Evolutionary conservation across 331 rosid genomes (phyloP), one percentile per base, ranked within the genome.

Genomic region (Dryas integrifolia): DNA sequence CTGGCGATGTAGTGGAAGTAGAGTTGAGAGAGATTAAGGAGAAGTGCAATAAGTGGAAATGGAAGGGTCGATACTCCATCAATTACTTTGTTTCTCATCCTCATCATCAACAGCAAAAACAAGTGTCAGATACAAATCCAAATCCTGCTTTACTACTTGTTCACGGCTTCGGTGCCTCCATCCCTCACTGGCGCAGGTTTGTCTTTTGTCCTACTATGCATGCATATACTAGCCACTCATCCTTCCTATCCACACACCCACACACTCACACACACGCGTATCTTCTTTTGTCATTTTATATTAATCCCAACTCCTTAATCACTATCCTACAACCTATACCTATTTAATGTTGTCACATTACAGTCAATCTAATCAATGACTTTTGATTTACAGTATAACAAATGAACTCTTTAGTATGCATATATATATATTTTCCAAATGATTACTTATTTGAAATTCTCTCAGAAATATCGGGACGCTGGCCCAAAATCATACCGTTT

Each of bases 111-210:
- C 35, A 30, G 35, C 35, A 30, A 30, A 30, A 30, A 30, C 35
- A 30, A 30, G 35, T 30, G 35, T 30, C 35, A 30, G 35, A 30
- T 30, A 1, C 79, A 43, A 75, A 65, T 58, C 39, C 75, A 9
- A 69, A 38, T 5, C 89, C 95, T 81, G 82, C 97, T 77, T 8
- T 91, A 30, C 92, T 94, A 73, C 93, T 94, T 70, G 91, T 94
- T 60, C 98, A 91, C 79, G 98, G 98, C 55, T 94, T 94, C 47
- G 98, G 98, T 77, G 98, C 98, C 49, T 94, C 98, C 58, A 80
- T 94, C 82, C 88, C 86, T 75, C 98, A 94, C 75, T 89, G 98
- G 98, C 97, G 98, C 75, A 86, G 97, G 98, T 90, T 78, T 75
- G 44, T 77, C 67, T 65, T 55, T 44, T 81, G 80, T 68, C 65